Evolutionary conservation across 2,329 filamentous ascomycete genomes (phyloP).

Genomic region (Chrysoporthe puriensis): DNA sequence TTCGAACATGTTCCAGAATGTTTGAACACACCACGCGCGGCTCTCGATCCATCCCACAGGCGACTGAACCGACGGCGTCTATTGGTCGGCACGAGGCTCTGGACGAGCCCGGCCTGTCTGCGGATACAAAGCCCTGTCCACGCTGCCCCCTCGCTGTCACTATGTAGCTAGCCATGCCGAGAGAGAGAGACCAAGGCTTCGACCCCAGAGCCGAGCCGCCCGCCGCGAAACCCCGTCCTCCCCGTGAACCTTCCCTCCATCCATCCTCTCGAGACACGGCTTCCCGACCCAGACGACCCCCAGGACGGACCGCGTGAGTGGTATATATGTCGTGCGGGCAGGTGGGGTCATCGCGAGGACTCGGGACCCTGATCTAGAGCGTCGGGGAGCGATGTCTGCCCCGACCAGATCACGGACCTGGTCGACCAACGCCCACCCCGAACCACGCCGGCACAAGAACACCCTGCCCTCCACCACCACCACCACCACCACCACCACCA

Average conservation of each 20-base stretch:
- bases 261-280: neutral
- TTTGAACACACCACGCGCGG: neutral
- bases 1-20: neutral
- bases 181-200: constrained; percentile 1
- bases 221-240: neutral
- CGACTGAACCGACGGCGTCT: neutral
- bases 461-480: neutral
- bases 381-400: constrained; percentile 25
- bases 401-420: constrained; percentile 26
- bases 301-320: neutral
- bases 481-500: too few relatives aligned
- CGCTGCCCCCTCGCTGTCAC: neutral
- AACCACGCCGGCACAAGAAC: constrained; percentile 2
- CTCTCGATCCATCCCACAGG: neutral
- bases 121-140: neutral
- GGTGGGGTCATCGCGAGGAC: neutral
- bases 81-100: neutral
- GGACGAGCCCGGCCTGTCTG: neutral
- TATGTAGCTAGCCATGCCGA: constrained; percentile 2
- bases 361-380: neutral
- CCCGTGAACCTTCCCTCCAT: neutral
- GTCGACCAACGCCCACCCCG: constrained; percentile 27
- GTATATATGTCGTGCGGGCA: neutral
- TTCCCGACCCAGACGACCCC: neutral
- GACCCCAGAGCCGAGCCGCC: constrained; percentile 5